Base-by-base conservation (phyloP, 345 rosid genomes). In the Pugionium cornutum region DNA sequence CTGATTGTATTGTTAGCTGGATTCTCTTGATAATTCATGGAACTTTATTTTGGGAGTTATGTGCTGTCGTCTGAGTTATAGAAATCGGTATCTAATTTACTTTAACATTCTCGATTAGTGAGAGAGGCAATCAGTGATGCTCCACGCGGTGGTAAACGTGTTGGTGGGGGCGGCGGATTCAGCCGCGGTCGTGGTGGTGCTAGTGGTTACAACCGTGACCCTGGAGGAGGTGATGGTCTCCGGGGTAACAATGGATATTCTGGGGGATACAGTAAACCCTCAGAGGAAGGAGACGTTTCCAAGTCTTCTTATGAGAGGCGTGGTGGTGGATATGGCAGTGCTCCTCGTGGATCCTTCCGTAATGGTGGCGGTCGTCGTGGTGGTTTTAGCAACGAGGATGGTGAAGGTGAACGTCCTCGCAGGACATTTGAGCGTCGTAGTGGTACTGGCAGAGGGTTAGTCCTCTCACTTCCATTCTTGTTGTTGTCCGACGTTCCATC, bases 381-480 rank as follows among this genome's bases (percentile, higher is more conserved):
- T 68, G 86, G 85, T 47, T 85, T 74, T 53, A 72, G 80, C 64
- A 75, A 87, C 63, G 90, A 82, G 35, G 91, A 77, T 34, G 80
- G 72, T 75, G 83, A 77, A 41, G 83, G 81, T 42, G 96, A 86
- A 52, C 89, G 89, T 9, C 89, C 83, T 36, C 95, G 87, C 4
- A 83, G 97, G 85, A 3, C 30, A 0, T 82, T 28, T 67, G 99
- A 94, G 36, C 96, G 99, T 26, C 96, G 62, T 66, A 94, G 97
- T 69, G 95, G 95, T 42, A 94, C 96, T 58, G 99, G 97, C 39
- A 87, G 85, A 42, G 96, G 97, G 99, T 90, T 9, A 51, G 92
- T 81, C 2, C 6, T 2, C 66, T 37, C 6, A 47, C 4, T 6
- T 18, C 18, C 18, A 18, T 18, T 37, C 5, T 10, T 7, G 30